phyloP scores from a whole-genome alignment of 1,139 yeast genomes.

The Petasospora fabianii region DNA sequence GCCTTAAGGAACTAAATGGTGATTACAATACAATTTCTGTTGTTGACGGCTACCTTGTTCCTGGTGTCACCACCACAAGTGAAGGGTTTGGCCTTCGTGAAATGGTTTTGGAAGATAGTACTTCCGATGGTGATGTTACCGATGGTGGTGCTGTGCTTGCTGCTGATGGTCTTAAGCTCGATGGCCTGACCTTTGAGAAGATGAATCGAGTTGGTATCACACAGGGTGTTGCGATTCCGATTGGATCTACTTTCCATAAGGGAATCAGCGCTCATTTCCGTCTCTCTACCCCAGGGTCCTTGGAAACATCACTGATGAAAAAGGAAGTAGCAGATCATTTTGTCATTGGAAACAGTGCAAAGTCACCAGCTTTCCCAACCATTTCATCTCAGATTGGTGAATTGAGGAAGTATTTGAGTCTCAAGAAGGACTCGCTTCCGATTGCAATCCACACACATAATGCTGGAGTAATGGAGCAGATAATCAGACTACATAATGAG shows the following conservation, averaged over 20 bases:
- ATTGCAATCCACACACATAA: slow-evolving; percentile 8
- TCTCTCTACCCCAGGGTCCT: background rate
- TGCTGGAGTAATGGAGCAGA: slow-evolving; percentile 3
- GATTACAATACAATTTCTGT: slow-evolving; percentile 1
- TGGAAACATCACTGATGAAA: slow-evolving; percentile 2
- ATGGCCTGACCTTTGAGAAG: slow-evolving; percentile 6
- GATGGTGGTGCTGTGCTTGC: slow-evolving; percentile 4
- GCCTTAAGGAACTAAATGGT: background rate
- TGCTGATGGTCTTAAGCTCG: slow-evolving; percentile 8
- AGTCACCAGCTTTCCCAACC: slow-evolving; percentile 3
- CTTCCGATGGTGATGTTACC: slow-evolving; percentile 4
- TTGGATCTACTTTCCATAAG: slow-evolving; percentile 5
- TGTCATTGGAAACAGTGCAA: slow-evolving; percentile 6
- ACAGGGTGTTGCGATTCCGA: slow-evolving; percentile 6
- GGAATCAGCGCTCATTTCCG: slow-evolving; percentile 8
- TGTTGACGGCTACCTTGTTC: slow-evolving; percentile 4
- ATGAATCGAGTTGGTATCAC: slow-evolving; percentile 7
- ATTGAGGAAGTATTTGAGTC: slow-evolving; percentile 3
- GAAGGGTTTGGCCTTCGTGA: slow-evolving; percentile 10
- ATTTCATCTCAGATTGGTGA: slow-evolving; percentile 7
- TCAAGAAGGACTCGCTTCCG: background rate
- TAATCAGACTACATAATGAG: slow-evolving; percentile 2
- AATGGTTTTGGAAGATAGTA: slow-evolving; percentile 6
- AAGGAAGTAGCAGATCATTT: slow-evolving; percentile 8
- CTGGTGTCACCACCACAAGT: slow-evolving; percentile 8